phyloP scores from a whole-genome alignment of 805 yeast genomes.

The Clavispora vitiphila region DNA sequence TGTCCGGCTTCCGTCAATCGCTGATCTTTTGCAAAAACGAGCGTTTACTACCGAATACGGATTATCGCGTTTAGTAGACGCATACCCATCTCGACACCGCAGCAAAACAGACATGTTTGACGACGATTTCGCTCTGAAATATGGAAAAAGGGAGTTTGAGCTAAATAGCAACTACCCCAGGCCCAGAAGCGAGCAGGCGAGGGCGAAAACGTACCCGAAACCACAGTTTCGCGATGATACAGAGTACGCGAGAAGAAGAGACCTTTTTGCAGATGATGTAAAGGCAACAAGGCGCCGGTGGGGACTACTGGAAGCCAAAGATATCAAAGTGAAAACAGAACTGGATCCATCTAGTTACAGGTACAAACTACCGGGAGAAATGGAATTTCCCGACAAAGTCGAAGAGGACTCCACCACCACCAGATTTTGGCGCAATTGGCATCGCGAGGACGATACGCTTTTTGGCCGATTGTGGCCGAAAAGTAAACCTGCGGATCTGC shows the following conservation, averaged over 20 bases:
- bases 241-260: not conserved
- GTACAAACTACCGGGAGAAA: not conserved
- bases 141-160: not conserved
- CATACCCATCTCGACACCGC: not conserved
- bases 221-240: not conserved
- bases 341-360: not conserved
- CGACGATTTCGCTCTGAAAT: not conserved
- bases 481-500: not conserved
- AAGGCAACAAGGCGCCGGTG: not conserved
- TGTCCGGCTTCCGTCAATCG: constrained; percentile 7
- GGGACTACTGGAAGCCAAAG: not conserved
- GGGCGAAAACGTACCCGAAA: not conserved
- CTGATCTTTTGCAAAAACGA: constrained; percentile 2
- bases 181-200: not conserved
- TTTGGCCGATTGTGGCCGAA: not conserved
- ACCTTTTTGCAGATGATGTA: not conserved
- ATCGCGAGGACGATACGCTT: not conserved
- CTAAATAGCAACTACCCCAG: not conserved
- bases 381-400: not conserved
- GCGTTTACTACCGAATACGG: not conserved
- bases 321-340: not conserved
- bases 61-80: not conserved
- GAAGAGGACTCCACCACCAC: not conserved
- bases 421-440: not conserved
- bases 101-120: not conserved